These are phyloP conservation scores for Candida hungchunana DNA, from an alignment of 805 yeast species.

Conservation along the genomic window DNA sequence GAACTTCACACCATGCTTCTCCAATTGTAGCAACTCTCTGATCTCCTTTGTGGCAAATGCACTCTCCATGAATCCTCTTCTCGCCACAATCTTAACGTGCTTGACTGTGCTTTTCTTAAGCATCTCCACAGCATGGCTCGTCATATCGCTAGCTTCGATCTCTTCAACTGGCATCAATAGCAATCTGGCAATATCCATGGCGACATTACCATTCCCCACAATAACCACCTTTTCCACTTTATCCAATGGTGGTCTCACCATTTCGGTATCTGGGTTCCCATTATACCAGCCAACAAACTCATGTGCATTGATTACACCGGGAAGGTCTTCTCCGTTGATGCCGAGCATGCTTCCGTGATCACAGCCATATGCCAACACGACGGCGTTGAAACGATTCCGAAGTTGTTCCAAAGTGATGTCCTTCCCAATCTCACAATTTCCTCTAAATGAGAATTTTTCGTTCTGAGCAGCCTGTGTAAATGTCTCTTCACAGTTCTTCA, in stretches of 20 bases:
- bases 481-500: slow-evolving; percentile 71
- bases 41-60: slow-evolving; percentile 92
- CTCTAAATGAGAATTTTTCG: slow-evolving; percentile 52
- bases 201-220: slow-evolving; percentile 97
- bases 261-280: slow-evolving; percentile 64
- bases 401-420: slow-evolving; percentile 52
- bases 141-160: slow-evolving; percentile 72
- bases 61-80: slow-evolving; percentile 81
- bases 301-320: slow-evolving; percentile 75
- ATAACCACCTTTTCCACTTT: slow-evolving; percentile 64
- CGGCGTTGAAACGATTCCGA: slow-evolving; percentile 57
- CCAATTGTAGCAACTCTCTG: slow-evolving; percentile 72
- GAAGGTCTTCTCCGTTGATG: slow-evolving; percentile 49
- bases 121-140: slow-evolving; percentile 51
- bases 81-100: slow-evolving; percentile 69
- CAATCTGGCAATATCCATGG: slow-evolving; percentile 83
- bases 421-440: slow-evolving; percentile 67
- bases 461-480: slow-evolving; percentile 43
- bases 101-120: slow-evolving; percentile 52
- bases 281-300: slow-evolving; percentile 96
- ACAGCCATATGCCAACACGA: slow-evolving; percentile 82
- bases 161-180: slow-evolving; percentile 54
- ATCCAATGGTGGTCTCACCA: slow-evolving; percentile 52
- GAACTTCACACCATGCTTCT: slow-evolving; percentile 43
- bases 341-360: slow-evolving; percentile 48